Evolutionary conservation across 2,329 filamentous ascomycete species (phyloP), one percentile per base, ranked within the genome.

Genomic region (Aphanoascus verrucosus): DNA sequence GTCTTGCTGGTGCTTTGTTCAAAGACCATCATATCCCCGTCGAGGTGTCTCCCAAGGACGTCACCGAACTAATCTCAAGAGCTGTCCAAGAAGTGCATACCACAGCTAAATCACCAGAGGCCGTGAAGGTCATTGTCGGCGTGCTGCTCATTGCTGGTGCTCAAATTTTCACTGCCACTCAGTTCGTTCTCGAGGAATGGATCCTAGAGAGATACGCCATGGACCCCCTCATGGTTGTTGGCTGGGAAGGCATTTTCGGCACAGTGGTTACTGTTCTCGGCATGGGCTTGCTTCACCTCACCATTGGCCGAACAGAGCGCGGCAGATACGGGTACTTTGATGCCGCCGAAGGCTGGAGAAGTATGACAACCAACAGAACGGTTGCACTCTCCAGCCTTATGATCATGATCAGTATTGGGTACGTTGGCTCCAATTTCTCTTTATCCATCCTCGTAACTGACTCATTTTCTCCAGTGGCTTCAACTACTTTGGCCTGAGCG

Each of bases 321-420:
- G 90, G 90, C 3, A 76, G 74, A 55, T 80, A 85, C 63, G 91
- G 93, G 41, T 90, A 90, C 66, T 98, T 97, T 68, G 93, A 98
- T 69, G 84, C 90, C 59, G 80, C 77, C 3, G 90, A 96, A 67
- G 91, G 89, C 12, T 85, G 88, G 76, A 80, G 81, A 57, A 82
- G 97, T 70, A 82, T 98, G 70, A 82, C 81, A 8, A 74, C 82
- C 35, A 83, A 90, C 69, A 79, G 74, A 50, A 72, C 79, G 14
- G 83, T 98, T 56, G 80, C 84, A 31, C 62, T 90, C 2, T 87
- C 87, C 19, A 94, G 88, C 59, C 52, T 97, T 6, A 69, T 94
- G 55, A 97, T 97, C 67, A 98, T 98, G 93, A 79, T 98, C 60
- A 94, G 88, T 64, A 98, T 98, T 63, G 91, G 91, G 86, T 94